Conservation (phyloP, 306 rosid species). For the Hippophae rhamnoides region DNA sequence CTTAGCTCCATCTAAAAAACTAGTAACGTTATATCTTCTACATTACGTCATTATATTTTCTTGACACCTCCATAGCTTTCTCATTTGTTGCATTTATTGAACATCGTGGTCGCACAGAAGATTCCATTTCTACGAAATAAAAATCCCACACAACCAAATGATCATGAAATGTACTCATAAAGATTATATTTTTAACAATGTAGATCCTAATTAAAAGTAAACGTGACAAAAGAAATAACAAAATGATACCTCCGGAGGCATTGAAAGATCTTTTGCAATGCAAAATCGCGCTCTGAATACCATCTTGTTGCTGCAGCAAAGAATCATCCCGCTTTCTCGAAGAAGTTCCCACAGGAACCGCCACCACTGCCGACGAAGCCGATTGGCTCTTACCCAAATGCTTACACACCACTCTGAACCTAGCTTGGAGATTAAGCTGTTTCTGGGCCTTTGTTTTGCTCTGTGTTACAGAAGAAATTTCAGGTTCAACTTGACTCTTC, state of each 20-base stretch:
- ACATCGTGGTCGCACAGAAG: constrained; percentile 42
- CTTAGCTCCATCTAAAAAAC: too few relatives aligned
- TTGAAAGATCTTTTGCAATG: constrained; percentile 95
- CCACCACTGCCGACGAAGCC: constrained; percentile 75
- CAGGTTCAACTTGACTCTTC: constrained; percentile 23
- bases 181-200: background rate
- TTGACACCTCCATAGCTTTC: constrained; percentile 28
- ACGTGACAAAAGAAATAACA: too few relatives aligned
- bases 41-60: constrained; percentile 2
- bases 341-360: constrained; percentile 37
- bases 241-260: constrained; percentile 53
- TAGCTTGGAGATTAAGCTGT: constrained; percentile 51
- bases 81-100: constrained; percentile 49
- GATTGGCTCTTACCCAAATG: constrained; percentile 95
- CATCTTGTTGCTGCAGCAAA: constrained; percentile 87
- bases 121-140: constrained; percentile 38
- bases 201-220: too few relatives aligned
- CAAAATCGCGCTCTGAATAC: constrained; percentile 89
- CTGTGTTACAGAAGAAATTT: constrained; percentile 15
- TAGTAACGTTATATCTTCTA: too few relatives aligned
- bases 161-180: background rate
- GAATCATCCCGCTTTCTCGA: constrained; percentile 76
- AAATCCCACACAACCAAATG: constrained; percentile 1
- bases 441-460: constrained; percentile 27
- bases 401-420: constrained; percentile 72